These are phyloP conservation scores for Bjerkandera adusta DNA, from an alignment of 1,284 basidiomycete genomes.

Conservation along the genomic window DNA sequence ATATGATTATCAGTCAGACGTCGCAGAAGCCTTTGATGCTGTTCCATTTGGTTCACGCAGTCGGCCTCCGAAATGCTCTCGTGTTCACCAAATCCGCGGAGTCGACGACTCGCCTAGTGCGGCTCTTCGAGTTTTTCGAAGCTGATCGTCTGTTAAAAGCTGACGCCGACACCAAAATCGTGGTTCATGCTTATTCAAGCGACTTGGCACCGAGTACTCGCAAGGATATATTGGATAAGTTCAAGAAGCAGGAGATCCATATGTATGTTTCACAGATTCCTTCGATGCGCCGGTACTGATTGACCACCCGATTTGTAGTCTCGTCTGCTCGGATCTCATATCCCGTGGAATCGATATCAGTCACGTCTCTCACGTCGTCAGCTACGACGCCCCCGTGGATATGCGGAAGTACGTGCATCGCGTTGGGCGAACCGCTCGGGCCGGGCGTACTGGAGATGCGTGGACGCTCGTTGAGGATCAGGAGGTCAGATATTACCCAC, in stretches of 20 bases:
- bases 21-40: constrained; percentile 88
- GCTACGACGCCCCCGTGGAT: constrained; percentile 95
- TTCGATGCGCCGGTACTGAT: constrained; percentile 1
- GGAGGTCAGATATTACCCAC: constrained; percentile 61
- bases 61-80: constrained; percentile 67
- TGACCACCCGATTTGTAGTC: constrained; percentile 40
- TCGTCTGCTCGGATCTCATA: constrained; percentile 94
- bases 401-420: constrained; percentile 98
- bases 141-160: constrained; percentile 36
- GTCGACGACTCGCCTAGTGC: constrained; percentile 81
- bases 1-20: constrained; percentile 81
- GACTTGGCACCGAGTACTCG: constrained; percentile 79
- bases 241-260: constrained; percentile 80
- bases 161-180: constrained; percentile 31
- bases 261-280: constrained; percentile 47
- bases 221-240: constrained; percentile 75
- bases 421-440: constrained; percentile 92
- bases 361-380: constrained; percentile 88
- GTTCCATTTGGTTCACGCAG: constrained; percentile 78
- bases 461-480: constrained; percentile 97
- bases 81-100: constrained; percentile 98
- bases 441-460: constrained; percentile 82
- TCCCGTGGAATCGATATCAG: constrained; percentile 97
- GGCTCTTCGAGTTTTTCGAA: constrained; percentile 84
- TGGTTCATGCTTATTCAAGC: constrained; percentile 80